These are phyloP conservation scores for Leishmania major DNA, from an alignment of 208 protist genomes.

Conservation along the genomic window DNA sequence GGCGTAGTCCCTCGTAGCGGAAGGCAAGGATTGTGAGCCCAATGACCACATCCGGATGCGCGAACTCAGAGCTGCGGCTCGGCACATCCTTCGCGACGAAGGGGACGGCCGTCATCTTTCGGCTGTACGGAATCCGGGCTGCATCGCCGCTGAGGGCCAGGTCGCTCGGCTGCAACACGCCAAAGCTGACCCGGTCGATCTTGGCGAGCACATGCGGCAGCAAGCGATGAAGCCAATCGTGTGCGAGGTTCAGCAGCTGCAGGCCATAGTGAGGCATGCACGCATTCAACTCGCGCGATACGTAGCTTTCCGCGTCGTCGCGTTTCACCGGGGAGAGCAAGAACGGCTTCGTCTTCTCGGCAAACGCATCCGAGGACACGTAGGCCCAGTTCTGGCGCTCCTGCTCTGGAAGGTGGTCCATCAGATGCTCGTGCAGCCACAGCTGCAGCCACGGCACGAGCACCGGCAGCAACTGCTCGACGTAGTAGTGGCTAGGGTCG, in stretches of 20 bases:
- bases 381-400: slow-evolving; percentile 20
- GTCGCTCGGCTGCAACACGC: slow-evolving; percentile 83
- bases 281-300: slow-evolving; percentile 36
- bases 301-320: slow-evolving; percentile 17
- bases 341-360: slow-evolving; percentile 39
- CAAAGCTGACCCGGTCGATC: slow-evolving; percentile 95
- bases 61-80: slow-evolving; percentile 93
- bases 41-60: slow-evolving; percentile 95
- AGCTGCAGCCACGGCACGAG: slow-evolving; percentile 90
- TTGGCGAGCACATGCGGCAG: slow-evolving; percentile 94
- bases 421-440: slow-evolving; percentile 75
- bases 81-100: slow-evolving; percentile 97
- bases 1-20: slow-evolving; percentile 92
- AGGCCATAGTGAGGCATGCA: slow-evolving; percentile 48
- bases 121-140: slow-evolving; percentile 75
- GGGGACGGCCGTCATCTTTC: slow-evolving; percentile 89
- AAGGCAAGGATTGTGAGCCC: slow-evolving; percentile 93
- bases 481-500: slow-evolving; percentile 83
- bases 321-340: slow-evolving; percentile 27
- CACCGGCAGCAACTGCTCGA: slow-evolving; percentile 74
- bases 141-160: slow-evolving; percentile 40
- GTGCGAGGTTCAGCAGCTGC: slow-evolving; percentile 89
- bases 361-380: slow-evolving; percentile 14
- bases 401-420: slow-evolving; percentile 27
- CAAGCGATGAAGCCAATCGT: slow-evolving; percentile 91